phyloP scores from a whole-genome alignment of 306 rosid species.

The Heteromeles arbutifolia region DNA sequence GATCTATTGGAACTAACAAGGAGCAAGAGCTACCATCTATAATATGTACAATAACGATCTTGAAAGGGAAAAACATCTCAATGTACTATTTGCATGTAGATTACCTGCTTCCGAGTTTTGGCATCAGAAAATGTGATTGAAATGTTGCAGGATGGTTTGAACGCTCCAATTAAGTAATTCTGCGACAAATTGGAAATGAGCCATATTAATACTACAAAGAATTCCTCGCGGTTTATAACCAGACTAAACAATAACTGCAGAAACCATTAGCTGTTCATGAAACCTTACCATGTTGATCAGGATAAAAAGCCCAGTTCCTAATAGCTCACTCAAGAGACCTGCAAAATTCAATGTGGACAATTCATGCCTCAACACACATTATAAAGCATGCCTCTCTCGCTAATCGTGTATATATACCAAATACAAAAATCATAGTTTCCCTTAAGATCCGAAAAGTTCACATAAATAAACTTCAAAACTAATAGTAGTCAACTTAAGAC shows the following conservation, averaged over 20 bases:
- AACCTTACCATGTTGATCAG: slow-evolving; percentile 30
- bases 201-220: background rate
- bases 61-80: background rate
- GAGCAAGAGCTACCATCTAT: background rate
- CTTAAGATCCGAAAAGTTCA: background rate
- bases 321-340: slow-evolving; percentile 21
- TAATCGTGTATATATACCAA: background rate
- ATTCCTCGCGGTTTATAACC: background rate
- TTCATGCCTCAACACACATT: background rate
- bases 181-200: slow-evolving; percentile 10
- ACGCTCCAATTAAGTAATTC: slow-evolving; percentile 98
- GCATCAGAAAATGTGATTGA: slow-evolving; percentile 77
- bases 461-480: background rate
- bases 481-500: background rate
- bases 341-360: background rate
- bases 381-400: background rate
- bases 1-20: background rate
- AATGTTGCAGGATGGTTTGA: slow-evolving; percentile 91
- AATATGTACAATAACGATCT: background rate
- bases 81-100: background rate
- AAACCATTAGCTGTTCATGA: background rate
- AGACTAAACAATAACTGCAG: background rate
- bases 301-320: background rate
- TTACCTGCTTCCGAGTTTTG: slow-evolving; percentile 91
- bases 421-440: background rate